Conservation (phyloP, 352 stramenopile genomes). For the Achlya hypogyna region DNA sequence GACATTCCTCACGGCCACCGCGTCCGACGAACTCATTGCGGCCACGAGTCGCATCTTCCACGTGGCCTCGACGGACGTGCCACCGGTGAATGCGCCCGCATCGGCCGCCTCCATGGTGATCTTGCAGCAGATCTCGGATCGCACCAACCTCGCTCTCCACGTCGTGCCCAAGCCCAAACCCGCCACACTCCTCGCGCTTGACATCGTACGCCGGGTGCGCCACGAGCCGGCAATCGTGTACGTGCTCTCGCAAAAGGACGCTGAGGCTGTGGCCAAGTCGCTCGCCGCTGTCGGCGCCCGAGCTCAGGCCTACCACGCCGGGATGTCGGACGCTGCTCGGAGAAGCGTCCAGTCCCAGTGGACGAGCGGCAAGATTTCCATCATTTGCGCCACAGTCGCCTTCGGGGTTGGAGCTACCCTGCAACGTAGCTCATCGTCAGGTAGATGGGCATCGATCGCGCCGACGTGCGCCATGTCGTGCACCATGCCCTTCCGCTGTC, state of each 20-base stretch:
- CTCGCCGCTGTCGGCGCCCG: constrained; percentile 41
- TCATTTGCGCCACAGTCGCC: constrained; percentile 70
- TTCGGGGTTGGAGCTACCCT: constrained; percentile 52
- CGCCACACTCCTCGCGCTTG: constrained; percentile 17
- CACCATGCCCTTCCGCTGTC: constrained; percentile 63
- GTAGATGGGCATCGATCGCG: too few species aligned
- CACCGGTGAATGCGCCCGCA: neutral
- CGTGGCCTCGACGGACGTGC: constrained; percentile 1
- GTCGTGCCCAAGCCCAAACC: constrained; percentile 37
- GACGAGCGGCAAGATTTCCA: constrained; percentile 58
- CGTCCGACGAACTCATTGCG: constrained; percentile 52
- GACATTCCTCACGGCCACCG: constrained; percentile 62
- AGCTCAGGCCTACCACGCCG: constrained; percentile 65
- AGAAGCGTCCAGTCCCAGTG: constrained; percentile 72
- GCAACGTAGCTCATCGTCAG: too few species aligned
- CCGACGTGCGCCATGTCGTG: constrained; percentile 42
- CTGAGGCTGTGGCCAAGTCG: constrained; percentile 42
- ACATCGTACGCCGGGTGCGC: constrained; percentile 29
- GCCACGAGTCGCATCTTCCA: constrained; percentile 44
- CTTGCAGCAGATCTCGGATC: constrained; percentile 54
- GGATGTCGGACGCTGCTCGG: constrained; percentile 37
- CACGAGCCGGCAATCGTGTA: constrained; percentile 51
- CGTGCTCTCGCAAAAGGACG: constrained; percentile 62
- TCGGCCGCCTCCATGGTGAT: constrained; percentile 34
- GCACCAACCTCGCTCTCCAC: constrained; percentile 50